Evolutionary conservation across 108 stramenopile genomes (phyloP).

Genomic region (Craspedostauros australis): DNA sequence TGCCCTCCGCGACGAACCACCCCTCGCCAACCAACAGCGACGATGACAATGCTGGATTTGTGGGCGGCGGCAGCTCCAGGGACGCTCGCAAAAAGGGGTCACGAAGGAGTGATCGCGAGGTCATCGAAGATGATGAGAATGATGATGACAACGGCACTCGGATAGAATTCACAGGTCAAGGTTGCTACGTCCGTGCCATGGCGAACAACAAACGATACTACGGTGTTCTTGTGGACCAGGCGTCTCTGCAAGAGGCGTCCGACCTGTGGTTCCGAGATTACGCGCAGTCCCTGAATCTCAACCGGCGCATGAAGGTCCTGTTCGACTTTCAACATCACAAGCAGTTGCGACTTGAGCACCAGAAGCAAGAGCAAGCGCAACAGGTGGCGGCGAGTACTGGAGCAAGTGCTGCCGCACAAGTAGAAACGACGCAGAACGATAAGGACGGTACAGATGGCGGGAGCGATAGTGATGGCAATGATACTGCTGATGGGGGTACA

Average conservation of each 20-base stretch:
- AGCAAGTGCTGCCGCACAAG: too few species aligned
- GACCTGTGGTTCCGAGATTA: constrained; percentile 37
- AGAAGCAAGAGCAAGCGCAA: not conserved
- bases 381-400: not conserved
- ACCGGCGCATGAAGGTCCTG: constrained; percentile 41
- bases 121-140: too few species aligned
- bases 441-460: too few species aligned
- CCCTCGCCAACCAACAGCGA: too few species aligned
- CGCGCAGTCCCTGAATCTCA: constrained; percentile 35
- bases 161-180: too few species aligned
- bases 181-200: constrained; percentile 39
- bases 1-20: too few species aligned
- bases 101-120: too few species aligned
- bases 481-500: not conserved
- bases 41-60: too few species aligned
- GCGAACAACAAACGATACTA: constrained; percentile 46
- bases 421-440: too few species aligned
- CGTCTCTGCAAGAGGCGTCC: constrained; percentile 33
- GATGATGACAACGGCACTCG: too few species aligned
- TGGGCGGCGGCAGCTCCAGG: too few species aligned
- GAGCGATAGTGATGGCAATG: not conserved
- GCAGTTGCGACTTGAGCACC: constrained; percentile 10
- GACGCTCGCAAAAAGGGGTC: too few species aligned
- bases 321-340: not conserved
- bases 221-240: constrained; percentile 44